Conservation (phyloP, 768 basidiomycete genomes). For the Leccinum longicurvipes region DNA sequence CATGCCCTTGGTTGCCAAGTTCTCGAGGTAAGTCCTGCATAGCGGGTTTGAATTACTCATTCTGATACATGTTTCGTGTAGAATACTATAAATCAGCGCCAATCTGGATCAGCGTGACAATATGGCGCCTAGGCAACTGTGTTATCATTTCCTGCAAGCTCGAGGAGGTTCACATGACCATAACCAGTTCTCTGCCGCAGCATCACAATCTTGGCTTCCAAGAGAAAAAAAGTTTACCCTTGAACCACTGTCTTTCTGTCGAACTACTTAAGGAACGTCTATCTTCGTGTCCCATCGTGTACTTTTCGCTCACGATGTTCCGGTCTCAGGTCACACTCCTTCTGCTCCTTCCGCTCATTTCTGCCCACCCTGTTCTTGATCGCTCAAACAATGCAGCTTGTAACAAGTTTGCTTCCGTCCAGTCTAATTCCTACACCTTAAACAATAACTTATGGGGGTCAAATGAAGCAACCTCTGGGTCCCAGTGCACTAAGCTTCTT, state of each 20-base stretch:
- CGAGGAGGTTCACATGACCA: background rate
- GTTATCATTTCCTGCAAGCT: background rate
- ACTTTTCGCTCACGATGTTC: slow-evolving; percentile 9
- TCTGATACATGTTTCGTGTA: slow-evolving; percentile 7
- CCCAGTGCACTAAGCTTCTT: slow-evolving; percentile 47
- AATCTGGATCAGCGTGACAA: background rate
- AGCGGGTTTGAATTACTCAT: background rate
- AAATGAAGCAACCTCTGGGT: slow-evolving; percentile 42
- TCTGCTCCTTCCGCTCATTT: slow-evolving; percentile 22
- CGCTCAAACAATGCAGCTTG: slow-evolving; percentile 15
- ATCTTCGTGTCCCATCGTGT: background rate
- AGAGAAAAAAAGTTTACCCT: background rate
- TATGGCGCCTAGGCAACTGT: slow-evolving; percentile 1
- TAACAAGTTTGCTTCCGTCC: slow-evolving; percentile 52
- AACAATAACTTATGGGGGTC: slow-evolving; percentile 47
- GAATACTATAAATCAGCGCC: background rate
- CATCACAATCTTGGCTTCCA: background rate
- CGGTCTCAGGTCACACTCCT: slow-evolving; percentile 8
- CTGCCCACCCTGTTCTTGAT: background rate
- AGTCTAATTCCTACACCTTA: slow-evolving; percentile 46
- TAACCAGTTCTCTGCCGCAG: background rate
- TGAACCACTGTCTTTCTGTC: background rate
- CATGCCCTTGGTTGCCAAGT: background rate
- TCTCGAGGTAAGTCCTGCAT: background rate
- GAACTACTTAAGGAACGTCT: slow-evolving; percentile 12